Evolutionary conservation across 2,329 filamentous ascomycete genomes (phyloP), one percentile per base, ranked within the genome.

Genomic region (Fusarium pininemorale): DNA sequence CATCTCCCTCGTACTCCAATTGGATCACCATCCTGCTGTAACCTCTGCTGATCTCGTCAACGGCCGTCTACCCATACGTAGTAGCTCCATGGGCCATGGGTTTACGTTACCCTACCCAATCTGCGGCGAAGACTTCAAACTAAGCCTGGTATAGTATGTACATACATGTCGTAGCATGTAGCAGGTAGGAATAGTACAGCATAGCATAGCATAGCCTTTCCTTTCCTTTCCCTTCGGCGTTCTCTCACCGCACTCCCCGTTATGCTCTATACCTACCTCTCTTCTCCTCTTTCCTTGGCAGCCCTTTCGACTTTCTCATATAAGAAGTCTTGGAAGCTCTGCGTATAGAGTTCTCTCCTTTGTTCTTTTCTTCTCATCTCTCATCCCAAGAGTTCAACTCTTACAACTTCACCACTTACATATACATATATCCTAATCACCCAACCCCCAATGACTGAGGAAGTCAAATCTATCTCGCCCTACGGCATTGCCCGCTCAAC

Each of bases 401-500:
- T 72, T 63, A 63, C 48, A 74, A 59, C 59, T 42, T 70, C 66
- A 61, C 39, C 56, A 63, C 64, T 69, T 58, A 64, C 35, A 71
- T 54, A 71, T 51, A 67, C 39, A 51, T 35, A 26, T 15, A 37
- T 37, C 54, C 63, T 68, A 72, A 48, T 61, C 66, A 28, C 56
- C 63, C 57, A 59, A 58, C 63, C 63, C 63, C 75, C 74, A 76
- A 83, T 83, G 81, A 74, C 83, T 66, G 83, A 61, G 37, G 63
- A 86, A 69, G 82, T 84, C 66, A 84, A 88, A 79, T 90, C 86
- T 78, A 90, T 93, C 79, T 89, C 87, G 76, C 85, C 91, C 13
- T 94, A 88, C 79, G 92, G 92, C 75, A 81, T 84, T 59, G 91
- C 92, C 77, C 88, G 91, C 60, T 90, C 91, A 32, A 93, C 91